phyloP scores from a whole-genome alignment of 1,284 basidiomycete species.

The Tilletia setariae region DNA sequence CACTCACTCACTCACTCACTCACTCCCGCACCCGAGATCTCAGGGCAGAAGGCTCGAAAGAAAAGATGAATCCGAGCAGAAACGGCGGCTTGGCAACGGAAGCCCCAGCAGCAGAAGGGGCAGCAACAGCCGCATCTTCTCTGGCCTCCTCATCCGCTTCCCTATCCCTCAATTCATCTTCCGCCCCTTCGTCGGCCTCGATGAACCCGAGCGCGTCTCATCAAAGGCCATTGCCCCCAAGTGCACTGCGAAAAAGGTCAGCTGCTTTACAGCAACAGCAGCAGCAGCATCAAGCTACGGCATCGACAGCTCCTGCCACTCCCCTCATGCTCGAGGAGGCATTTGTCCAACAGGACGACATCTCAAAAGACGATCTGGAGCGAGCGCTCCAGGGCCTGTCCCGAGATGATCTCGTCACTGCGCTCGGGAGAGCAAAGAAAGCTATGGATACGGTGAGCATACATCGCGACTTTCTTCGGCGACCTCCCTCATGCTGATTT shows the following conservation, averaged over 20 bases:
- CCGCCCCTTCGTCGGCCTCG: not conserved
- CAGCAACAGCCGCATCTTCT: not conserved
- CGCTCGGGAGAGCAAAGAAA: slow-evolving; percentile 40
- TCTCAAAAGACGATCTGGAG: slow-evolving; percentile 41
- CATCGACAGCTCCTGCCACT: not conserved
- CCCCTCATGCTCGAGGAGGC: slow-evolving; percentile 13
- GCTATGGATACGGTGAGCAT: slow-evolving; percentile 35
- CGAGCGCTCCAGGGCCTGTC: slow-evolving; percentile 33
- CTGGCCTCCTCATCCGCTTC: too few species aligned
- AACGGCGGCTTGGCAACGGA: too few species aligned
- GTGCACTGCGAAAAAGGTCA: not conserved
- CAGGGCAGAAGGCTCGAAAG: slow-evolving; percentile 5
- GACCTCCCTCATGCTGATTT: not conserved
- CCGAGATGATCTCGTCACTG: slow-evolving; percentile 39
- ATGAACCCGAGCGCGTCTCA: not conserved
- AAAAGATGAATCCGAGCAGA: too few species aligned
- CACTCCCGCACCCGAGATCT: not conserved
- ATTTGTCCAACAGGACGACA: slow-evolving; percentile 22
- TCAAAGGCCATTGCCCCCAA: not conserved
- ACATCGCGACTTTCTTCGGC: not conserved
- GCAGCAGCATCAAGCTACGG: not conserved
- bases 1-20: not conserved
- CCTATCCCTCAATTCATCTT: too few species aligned
- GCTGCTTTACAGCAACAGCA: too few species aligned
- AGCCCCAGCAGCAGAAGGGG: not conserved